These are phyloP conservation scores for Ceratobasidium sp. DNA, from an alignment of 1,284 basidiomycete genomes.

Conservation along the genomic window DNA sequence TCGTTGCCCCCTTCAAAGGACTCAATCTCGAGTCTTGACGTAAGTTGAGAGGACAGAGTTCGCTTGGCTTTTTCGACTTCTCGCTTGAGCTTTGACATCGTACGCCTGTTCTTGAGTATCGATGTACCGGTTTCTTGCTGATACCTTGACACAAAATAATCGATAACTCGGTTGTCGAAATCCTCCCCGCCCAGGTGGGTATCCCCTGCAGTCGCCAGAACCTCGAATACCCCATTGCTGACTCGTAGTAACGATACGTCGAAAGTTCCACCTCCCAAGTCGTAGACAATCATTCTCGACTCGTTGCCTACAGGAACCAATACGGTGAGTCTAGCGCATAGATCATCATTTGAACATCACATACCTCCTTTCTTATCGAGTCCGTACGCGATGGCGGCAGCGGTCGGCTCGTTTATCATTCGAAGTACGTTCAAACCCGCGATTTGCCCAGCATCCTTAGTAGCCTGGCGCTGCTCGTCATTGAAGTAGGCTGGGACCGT, in stretches of 20 bases:
- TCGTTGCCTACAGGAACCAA: slow-evolving; percentile 58
- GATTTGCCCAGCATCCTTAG: slow-evolving; percentile 66
- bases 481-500: no score
- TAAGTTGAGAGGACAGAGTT: slow-evolving; percentile 68
- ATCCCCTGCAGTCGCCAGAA: slow-evolving; percentile 29
- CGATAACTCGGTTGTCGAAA: no score
- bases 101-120: slow-evolving; percentile 65
- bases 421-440: slow-evolving; percentile 65
- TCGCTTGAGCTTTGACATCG: slow-evolving; percentile 66
- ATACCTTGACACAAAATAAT: slow-evolving; percentile 65
- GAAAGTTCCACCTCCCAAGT: slow-evolving; percentile 69
- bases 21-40: slow-evolving; percentile 69
- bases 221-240: slow-evolving; percentile 60
- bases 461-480: no score
- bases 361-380: slow-evolving; percentile 58
- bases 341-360: background rate
- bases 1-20: slow-evolving; percentile 70
- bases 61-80: slow-evolving; percentile 65
- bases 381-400: slow-evolving; percentile 67
- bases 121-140: slow-evolving; percentile 65
- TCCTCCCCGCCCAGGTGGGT: slow-evolving; percentile 67
- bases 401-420: slow-evolving; percentile 68
- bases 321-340: background rate
- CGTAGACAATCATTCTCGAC: slow-evolving; percentile 68
- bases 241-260: slow-evolving; percentile 70